Evolutionary conservation across 1,284 basidiomycete species (phyloP), one percentile per base, ranked within the genome.

Genomic region (Austroboletus rostrupii): DNA sequence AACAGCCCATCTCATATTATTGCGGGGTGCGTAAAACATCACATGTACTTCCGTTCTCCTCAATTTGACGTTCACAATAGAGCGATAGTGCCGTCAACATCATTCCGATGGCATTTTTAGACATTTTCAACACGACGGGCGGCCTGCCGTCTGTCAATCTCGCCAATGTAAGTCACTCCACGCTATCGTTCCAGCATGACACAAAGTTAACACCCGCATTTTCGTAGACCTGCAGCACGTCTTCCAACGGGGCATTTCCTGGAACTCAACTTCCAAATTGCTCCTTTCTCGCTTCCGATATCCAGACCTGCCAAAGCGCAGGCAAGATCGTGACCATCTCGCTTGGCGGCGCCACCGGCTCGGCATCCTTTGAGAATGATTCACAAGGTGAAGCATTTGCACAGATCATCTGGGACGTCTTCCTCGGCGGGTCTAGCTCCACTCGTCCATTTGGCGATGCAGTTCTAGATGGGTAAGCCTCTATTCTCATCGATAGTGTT

Each of bases 311-410:
- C 61, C 84, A 87, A 60, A 69, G 75, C 1, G 75, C 71, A 42
- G 85, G 85, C 33, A 87, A 85, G 67, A 79, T 83, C 32, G 71
- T 87, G 48, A 85, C 84, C 0, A 64, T 87, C 41, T 80, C 77
- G 54, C 69, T 86, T 14, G 84, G 84, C 28, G 84, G 85, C 31
- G 81, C 80, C 3, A 78, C 76, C 8, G 82, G 82, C 13, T 68
- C 72, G 1, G 73, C 74, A 2, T 50, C 53, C 19, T 85, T 86
- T 62, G 60, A 64, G 32, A 72, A 73, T 10, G 79, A 81, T 45
- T 62, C 73, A 0, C 72, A 84, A 58, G 83, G 76, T 1, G 54
- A 67, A 40, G 60, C 62, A 0, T 85, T 83, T 54, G 83, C 79
- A 1, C 70, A 80, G 33, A 77, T 71, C 0, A 75, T 87, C 39